Conservation (phyloP, 108 stramenopile genomes). For the Tribonema minus region DNA sequence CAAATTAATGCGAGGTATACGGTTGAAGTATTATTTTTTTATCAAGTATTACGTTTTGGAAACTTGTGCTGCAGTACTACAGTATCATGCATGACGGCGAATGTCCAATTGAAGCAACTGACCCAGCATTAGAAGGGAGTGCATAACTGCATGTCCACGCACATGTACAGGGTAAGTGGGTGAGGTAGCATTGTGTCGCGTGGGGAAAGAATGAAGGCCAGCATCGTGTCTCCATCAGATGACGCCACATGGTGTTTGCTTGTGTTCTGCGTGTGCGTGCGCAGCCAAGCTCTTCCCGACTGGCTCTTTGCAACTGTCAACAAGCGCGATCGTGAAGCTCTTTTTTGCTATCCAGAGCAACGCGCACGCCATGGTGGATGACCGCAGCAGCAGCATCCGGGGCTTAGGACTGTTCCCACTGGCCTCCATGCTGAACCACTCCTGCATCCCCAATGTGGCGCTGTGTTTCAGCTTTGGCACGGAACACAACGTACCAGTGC, state of each 20-base stretch:
- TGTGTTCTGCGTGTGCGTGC: not conserved
- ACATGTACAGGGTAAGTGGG: not conserved
- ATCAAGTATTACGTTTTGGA: no score
- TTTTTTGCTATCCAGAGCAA: slow-evolving; percentile 32
- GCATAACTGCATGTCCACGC: not conserved
- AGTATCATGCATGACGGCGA: no score
- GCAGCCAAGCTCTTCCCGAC: not conserved
- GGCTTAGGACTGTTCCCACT: slow-evolving; percentile 25
- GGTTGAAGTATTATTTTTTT: no score
- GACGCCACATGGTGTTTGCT: not conserved
- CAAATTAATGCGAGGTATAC: no score
- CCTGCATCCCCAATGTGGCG: slow-evolving; percentile 5
- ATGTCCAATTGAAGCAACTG: no score
- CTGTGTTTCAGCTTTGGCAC: slow-evolving; percentile 3
- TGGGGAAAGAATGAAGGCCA: no score
- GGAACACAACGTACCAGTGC: not conserved
- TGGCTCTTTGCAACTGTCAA: not conserved
- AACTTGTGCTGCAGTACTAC: no score
- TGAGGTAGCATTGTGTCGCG: not conserved
- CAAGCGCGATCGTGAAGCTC: not conserved
- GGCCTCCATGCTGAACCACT: slow-evolving; percentile 39
- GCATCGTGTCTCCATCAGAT: not conserved
- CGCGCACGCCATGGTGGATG: slow-evolving; percentile 25
- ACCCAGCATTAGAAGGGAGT: not conserved
- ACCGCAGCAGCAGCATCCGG: not conserved